These are phyloP conservation scores for Ascochyta clinopodiicola DNA, from an alignment of 2,329 filamentous ascomycete genomes.

Conservation along the genomic window DNA sequence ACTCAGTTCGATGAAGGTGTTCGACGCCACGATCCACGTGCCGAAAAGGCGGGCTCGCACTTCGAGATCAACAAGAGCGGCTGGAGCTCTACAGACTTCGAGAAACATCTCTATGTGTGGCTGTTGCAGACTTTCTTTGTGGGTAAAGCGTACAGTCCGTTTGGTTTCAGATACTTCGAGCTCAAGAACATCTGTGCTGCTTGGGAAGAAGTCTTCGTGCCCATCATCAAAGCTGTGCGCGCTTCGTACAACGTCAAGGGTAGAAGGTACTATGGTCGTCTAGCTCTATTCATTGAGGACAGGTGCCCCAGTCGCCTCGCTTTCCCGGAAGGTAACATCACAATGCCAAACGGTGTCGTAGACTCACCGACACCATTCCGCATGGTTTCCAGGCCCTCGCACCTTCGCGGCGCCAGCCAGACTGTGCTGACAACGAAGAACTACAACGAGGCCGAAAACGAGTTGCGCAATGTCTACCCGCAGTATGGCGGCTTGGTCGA, in stretches of 20 bases:
- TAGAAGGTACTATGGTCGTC: conserved; percentile 38
- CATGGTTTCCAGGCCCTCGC: conserved; percentile 23
- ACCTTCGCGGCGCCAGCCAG: neutral
- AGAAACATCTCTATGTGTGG: conserved; percentile 44
- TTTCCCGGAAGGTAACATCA: conserved; percentile 40
- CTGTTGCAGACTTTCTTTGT: conserved; percentile 42
- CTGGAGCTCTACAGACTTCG: conserved; percentile 37
- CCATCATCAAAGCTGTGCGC: conserved; percentile 40
- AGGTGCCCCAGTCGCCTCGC: conserved; percentile 36
- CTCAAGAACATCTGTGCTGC: conserved; percentile 33
- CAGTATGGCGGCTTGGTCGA: conserved; percentile 43
- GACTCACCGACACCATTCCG: conserved; percentile 34
- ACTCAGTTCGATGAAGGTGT: conserved; percentile 39
- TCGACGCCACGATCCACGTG: conserved; percentile 35
- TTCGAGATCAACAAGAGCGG: conserved; percentile 34
- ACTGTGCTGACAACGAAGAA: conserved; percentile 26
- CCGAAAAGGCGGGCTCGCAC: conserved; percentile 23
- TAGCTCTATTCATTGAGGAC: conserved; percentile 42
- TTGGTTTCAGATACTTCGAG: conserved; percentile 39
- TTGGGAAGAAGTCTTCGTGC: conserved; percentile 40
- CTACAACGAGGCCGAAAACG: conserved; percentile 36
- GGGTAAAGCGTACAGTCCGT: conserved; percentile 38
- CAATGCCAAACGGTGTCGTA: conserved; percentile 11
- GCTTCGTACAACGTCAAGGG: conserved; percentile 37
- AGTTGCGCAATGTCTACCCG: conserved; percentile 37